Base-by-base conservation (phyloP, 768 basidiomycete species). In the Auriscalpium orientale region DNA sequence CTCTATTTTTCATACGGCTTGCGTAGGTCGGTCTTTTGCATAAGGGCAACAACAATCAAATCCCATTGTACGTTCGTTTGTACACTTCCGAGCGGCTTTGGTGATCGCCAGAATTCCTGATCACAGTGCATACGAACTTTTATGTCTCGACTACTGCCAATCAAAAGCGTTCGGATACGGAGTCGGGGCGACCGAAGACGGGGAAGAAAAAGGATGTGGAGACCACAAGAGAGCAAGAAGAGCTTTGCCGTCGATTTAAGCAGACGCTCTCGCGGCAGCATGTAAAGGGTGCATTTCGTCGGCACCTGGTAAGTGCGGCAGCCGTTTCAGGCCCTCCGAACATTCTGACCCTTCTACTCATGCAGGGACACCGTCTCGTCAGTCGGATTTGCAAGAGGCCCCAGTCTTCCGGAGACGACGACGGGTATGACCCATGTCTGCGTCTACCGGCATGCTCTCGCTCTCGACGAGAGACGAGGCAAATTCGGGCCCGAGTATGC, bases 351-450 rank as follows among this genome's bases (percentile, higher is more conserved):
- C 9, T 11, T 44, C 16, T 22, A 1, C 11, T 37, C 20, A 12
- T 4, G 7, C 51, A 77, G 76, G 76, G 77, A 78, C 35, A 76
- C 75, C 1, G 77, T 78, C 8, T 76, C 77, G 5, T 75, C 76
- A 0, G 67, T 78, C 45, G 75, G 77, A 6, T 11, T 77, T 4
- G 44, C 67, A 4, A 63, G 75, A 51, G 60, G 57, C 15, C 65
- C 56, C 10, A 65, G 56, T 16, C 54, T 75, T 4, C 73, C 76
- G 8, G 60, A 54, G 34, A 72, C 72, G 6, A 67, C 64, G 18
- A 58, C 56, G 10, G 64, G 65, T 2, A 65, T 60, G 50, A 60
- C 69, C 36, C 71, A 74, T 51, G 65, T 76, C 9, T 66, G 22
- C 22, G 22, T 28, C 46, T 77, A 78, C 53, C 71, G 76, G 4